Evolutionary conservation across 1,139 yeast species (phyloP).

Genomic region (Taiozyma sp.): DNA sequence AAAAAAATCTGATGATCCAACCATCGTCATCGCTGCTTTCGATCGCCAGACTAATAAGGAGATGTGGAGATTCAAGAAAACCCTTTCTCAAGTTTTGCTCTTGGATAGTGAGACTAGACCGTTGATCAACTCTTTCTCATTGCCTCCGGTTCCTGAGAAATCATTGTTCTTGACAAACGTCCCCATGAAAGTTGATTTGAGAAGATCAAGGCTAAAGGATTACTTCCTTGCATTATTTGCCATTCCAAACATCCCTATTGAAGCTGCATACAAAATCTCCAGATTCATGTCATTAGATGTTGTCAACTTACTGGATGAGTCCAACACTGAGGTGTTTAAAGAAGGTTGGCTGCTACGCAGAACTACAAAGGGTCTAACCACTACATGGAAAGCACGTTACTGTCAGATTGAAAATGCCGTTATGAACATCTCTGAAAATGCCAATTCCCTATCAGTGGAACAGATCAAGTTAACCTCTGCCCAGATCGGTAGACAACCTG

Average conservation of each 20-base stretch:
- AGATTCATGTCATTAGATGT: constrained; percentile 67
- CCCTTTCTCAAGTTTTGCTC: constrained; percentile 47
- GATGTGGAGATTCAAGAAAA: constrained; percentile 69
- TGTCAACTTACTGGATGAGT: constrained; percentile 59
- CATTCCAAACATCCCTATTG: constrained; percentile 58
- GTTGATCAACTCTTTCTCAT: constrained; percentile 48
- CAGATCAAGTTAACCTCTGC: constrained; percentile 53
- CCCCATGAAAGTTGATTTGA: constrained; percentile 62
- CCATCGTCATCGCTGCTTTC: constrained; percentile 53
- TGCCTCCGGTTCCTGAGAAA: constrained; percentile 66
- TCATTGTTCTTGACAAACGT: constrained; percentile 49
- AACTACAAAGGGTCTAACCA: constrained; percentile 45
- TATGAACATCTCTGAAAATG: constrained; percentile 56
- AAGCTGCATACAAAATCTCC: constrained; percentile 51
- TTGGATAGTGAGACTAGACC: constrained; percentile 54
- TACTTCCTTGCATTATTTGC: constrained; percentile 57
- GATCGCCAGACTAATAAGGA: constrained; percentile 59
- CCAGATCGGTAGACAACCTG: constrained; percentile 61
- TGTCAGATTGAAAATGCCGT: constrained; percentile 66
- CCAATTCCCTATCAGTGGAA: constrained; percentile 57
- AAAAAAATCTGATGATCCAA: constrained; percentile 48
- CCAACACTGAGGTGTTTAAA: constrained; percentile 51
- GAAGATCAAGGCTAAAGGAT: constrained; percentile 51
- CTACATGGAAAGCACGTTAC: constrained; percentile 69
- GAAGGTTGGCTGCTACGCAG: constrained; percentile 70